These are phyloP conservation scores for Globisporangium barbulae DNA, from an alignment of 352 stramenopile species.

Conservation along the genomic window DNA sequence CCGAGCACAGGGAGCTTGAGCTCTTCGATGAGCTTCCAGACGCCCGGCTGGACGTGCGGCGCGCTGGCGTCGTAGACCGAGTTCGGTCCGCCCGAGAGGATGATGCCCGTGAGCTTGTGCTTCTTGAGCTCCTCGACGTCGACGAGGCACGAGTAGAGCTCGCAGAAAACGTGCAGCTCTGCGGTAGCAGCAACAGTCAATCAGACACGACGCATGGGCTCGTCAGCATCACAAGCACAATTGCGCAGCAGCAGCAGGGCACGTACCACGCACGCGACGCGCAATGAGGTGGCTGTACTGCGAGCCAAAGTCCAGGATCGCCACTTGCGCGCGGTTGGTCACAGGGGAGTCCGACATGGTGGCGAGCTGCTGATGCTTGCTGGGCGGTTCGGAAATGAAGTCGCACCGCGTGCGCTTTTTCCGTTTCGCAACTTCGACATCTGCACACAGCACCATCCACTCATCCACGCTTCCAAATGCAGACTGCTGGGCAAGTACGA, in stretches of 20 bases:
- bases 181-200: conserved; percentile 12
- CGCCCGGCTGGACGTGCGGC: conserved; percentile 91
- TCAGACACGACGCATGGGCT: conserved; percentile 8
- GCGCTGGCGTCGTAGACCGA: conserved; percentile 96
- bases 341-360: conserved; percentile 75
- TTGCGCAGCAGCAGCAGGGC: neutral
- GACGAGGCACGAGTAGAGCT: conserved; percentile 98
- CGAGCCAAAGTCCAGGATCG: conserved; percentile 99
- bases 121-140: conserved; percentile 89
- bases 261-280: conserved; percentile 90
- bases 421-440: conserved; percentile 17
- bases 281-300: conserved; percentile 99
- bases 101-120: conserved; percentile 96
- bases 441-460: conserved; percentile 23
- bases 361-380: conserved; percentile 15
- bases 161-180: conserved; percentile 98
- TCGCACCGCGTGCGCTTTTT: conserved; percentile 4
- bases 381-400: conserved; percentile 12
- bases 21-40: conserved; percentile 97
- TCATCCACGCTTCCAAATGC: neutral
- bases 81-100: conserved; percentile 96
- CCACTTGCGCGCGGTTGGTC: conserved; percentile 93
- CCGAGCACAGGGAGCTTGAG: conserved; percentile 95
- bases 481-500: too few relatives aligned
- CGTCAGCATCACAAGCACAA: neutral